Percentiles rank a stretch among this genome's conserved stretches.
phyloP scores from a whole-genome alignment of 139 green algal species.

The Chlorella sp. region DNA sequence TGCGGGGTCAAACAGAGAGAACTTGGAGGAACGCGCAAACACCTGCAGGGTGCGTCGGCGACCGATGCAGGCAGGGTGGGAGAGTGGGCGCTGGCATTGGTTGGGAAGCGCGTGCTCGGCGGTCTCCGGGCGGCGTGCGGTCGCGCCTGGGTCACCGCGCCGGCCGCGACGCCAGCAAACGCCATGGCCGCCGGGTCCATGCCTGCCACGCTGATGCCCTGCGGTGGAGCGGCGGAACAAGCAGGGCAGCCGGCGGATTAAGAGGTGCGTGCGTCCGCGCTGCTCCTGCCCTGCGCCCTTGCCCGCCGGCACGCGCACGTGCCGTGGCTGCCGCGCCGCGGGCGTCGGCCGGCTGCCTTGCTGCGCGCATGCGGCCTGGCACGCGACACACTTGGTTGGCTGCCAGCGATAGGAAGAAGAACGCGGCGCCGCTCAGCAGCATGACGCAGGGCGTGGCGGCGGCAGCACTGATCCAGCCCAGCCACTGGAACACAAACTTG shows the following conservation, averaged over 20 bases:
- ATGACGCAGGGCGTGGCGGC: conserved; percentile 67
- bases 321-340: no score
- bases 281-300: no score
- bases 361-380: no score
- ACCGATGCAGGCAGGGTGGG: not conserved
- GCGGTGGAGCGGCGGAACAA: no score
- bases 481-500: conserved; percentile 77
- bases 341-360: no score
- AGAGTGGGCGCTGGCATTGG: no score
- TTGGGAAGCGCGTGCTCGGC: not conserved
- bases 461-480: conserved; percentile 72
- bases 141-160: conserved; percentile 68
- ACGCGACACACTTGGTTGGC: no score
- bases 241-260: no score
- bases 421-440: conserved; percentile 60
- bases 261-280: no score
- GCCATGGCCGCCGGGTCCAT: conserved; percentile 46
- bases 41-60: conserved; percentile 35
- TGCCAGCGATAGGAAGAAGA: conserved; percentile 67
- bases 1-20: conserved; percentile 79
- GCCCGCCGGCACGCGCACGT: no score
- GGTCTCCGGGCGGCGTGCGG: no score
- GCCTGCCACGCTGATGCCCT: conserved; percentile 20
- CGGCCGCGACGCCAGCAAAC: conserved; percentile 57
- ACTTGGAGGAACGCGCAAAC: conserved; percentile 77